phyloP scores from a whole-genome alignment of 2,329 filamentous ascomycete genomes.

The Annulohypoxylon truncatum region DNA sequence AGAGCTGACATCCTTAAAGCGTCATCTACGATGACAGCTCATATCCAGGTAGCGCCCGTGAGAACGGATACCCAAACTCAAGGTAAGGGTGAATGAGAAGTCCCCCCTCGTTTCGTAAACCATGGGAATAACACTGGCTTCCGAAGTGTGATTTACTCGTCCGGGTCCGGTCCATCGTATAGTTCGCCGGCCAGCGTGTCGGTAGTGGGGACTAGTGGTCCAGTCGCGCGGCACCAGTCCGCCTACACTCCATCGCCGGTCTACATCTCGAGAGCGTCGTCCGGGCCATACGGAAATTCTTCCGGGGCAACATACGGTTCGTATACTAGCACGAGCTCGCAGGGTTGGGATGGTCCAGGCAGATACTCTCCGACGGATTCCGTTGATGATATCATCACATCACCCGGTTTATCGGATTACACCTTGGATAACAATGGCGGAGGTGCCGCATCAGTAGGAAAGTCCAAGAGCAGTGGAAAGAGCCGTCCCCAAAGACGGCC shows the following conservation, averaged over 20 bases:
- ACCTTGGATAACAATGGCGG: slow-evolving; percentile 64
- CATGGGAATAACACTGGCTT: slow-evolving; percentile 51
- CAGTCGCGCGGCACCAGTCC: slow-evolving; percentile 55
- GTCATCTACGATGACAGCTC: slow-evolving; percentile 48
- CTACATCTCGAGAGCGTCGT: slow-evolving; percentile 58
- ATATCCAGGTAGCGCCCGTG: slow-evolving; percentile 44
- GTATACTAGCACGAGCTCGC: slow-evolving; percentile 56
- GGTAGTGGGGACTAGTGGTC: slow-evolving; percentile 51
- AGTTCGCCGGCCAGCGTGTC: slow-evolving; percentile 51
- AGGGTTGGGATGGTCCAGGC: slow-evolving; percentile 61
- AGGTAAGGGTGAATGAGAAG: slow-evolving; percentile 49
- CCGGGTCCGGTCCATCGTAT: slow-evolving; percentile 51
- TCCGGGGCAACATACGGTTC: slow-evolving; percentile 50
- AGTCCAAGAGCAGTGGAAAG: slow-evolving; percentile 61
- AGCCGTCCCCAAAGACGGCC: slow-evolving; percentile 72
- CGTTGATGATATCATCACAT: slow-evolving; percentile 68
- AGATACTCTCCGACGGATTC: slow-evolving; percentile 69
- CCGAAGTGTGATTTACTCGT: slow-evolving; percentile 59
- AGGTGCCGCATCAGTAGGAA: slow-evolving; percentile 55
- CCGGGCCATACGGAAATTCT: slow-evolving; percentile 53
- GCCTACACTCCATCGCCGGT: slow-evolving; percentile 54
- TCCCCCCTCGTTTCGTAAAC: slow-evolving; percentile 36
- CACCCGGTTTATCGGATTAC: slow-evolving; percentile 70
- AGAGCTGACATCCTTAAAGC: slow-evolving; percentile 48
- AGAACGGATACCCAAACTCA: slow-evolving; percentile 47